These are phyloP conservation scores for Sporothrix phasma DNA, from an alignment of 2,329 filamentous ascomycete genomes.

Conservation along the genomic window DNA sequence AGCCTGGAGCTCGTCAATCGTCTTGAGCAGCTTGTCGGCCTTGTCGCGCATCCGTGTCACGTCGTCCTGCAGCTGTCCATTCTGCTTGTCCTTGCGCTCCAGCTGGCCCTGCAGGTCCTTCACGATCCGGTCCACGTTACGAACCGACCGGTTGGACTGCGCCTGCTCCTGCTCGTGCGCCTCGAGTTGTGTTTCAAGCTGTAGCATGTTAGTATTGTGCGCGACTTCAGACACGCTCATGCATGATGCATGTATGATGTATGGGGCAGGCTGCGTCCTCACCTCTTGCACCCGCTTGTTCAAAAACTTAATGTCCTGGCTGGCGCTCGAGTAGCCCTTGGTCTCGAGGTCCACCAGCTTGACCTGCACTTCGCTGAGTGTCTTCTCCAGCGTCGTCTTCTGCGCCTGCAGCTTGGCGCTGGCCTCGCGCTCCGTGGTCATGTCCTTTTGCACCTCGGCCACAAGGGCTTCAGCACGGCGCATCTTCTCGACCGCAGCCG, in stretches of 20 bases:
- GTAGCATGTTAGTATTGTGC: constrained; percentile 18
- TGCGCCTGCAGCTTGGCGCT: constrained; percentile 78
- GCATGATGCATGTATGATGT: not conserved
- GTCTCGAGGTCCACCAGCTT: constrained; percentile 89
- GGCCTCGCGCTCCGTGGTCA: constrained; percentile 72
- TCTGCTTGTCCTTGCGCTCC: constrained; percentile 84
- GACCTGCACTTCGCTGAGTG: constrained; percentile 80
- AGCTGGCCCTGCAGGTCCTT: constrained; percentile 89
- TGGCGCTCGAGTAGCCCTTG: constrained; percentile 89
- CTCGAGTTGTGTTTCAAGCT: constrained; percentile 85
- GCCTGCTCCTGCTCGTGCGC: constrained; percentile 68
- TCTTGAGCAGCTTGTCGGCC: constrained; percentile 75
- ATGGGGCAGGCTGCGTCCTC: constrained; percentile 29
- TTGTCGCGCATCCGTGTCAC: constrained; percentile 80
- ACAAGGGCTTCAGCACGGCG: constrained; percentile 79
- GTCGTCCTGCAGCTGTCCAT: constrained; percentile 71
- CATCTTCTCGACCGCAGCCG: constrained; percentile 95
- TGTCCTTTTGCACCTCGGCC: constrained; percentile 86
- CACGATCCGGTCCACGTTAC: constrained; percentile 87
- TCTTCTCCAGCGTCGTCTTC: constrained; percentile 82
- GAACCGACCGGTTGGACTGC: constrained; percentile 75
- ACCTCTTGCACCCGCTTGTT: constrained; percentile 94
- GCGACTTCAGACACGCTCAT: too few relatives aligned
- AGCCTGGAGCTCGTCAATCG: constrained; percentile 88
- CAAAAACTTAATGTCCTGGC: constrained; percentile 89